Base-by-base conservation (phyloP, 257 asterid species). In the Leptodermis oblonga region DNA sequence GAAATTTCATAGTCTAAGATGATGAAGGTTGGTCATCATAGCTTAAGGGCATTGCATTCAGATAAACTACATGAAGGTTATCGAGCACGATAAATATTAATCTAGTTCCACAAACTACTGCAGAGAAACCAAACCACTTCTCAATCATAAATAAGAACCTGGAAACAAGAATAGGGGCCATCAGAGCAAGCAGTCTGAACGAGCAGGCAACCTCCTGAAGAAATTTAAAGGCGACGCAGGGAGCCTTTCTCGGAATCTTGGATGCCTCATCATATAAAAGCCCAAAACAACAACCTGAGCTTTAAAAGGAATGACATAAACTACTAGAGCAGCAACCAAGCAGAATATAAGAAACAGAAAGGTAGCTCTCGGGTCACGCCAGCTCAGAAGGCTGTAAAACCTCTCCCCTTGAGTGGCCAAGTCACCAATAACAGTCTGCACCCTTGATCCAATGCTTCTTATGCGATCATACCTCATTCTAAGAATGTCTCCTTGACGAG, bases 351-450 rank as follows among this genome's bases (percentile, higher is more conserved):
- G 87, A 53, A 92, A 92, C 72, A 89, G 42, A 0, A 86, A 82
- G 0, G 96, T 92, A 12, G 97, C 96, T 61, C 97, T 83, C 2
- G 97, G 96, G 61, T 92, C 97, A 36, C 95, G 73, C 97, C 97
- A 92, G 83, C 84, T 84, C 22, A 92, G 81, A 64, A 92, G 76
- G 73, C 85, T 86, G 48, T 75, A 82, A 5, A 89, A 69, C 73
- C 96, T 86, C 79, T 92, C 97, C 65, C 88, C 95, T 62, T 92
- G 97, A 62, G 90, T 92, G 0, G 96, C 97, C 71, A 92, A 62
- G 69, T 92, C 97, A 0, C 96, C 95, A 2, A 75, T 68, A 45
- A 89, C 87, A 18, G 91, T 84, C 70, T 92, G 97, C 30, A 87
- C 79, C 82, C 97, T 72, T 31, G 96, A 87, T 1, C 78, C 94